Base-by-base conservation (phyloP, 2,329 filamentous ascomycete species). In the Claviceps sp. region DNA sequence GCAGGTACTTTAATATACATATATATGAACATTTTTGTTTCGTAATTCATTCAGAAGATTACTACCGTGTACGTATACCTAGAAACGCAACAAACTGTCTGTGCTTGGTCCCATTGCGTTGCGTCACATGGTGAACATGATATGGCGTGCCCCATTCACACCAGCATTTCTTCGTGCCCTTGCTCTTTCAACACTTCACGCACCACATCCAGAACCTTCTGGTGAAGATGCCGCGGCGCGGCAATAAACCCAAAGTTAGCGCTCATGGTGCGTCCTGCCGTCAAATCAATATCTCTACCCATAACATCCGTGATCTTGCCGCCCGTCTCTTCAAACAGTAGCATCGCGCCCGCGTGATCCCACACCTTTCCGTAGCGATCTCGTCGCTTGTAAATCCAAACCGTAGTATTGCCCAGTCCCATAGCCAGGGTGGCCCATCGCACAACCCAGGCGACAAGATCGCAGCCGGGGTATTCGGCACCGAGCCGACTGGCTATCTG, bases 101-200 rank as follows among this genome's bases (percentile, higher is more conserved):
- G 11, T 19, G 8, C 17, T 19, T 19, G 8, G n/a, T 42, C 17
- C 6, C 19, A 7, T 24, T 24, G 8, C 14, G 22, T 22, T 17
- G 22, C 8, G 34, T 34, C 26, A 6, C 10, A 5, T 17, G 16
- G 14, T 13, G 16, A 16, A 17, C 26, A 38, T 38, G 16, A 22
- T 11, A 17, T 22, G 19, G 5, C 26, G 5, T 38, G 46, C 19
- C 37, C 16, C n/a, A 19, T 10, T 49, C 39, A 50, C 19, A 52
- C 43, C 44, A 67, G 17, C 46, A 59, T 61, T 0, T 58, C 60
- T 0, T 57, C 56, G 22, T 61, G 61, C 0, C 61, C 57, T 48
- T 72, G 60, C 22, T 69, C 65, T 24, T 51, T 66, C 58, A 95
- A 70, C n/a, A 95, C 89, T 56, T 81, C 78, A 65, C 85, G 85